phyloP scores from a whole-genome alignment of 2,329 filamentous ascomycete genomes.

The Periconia macrospinosa region DNA sequence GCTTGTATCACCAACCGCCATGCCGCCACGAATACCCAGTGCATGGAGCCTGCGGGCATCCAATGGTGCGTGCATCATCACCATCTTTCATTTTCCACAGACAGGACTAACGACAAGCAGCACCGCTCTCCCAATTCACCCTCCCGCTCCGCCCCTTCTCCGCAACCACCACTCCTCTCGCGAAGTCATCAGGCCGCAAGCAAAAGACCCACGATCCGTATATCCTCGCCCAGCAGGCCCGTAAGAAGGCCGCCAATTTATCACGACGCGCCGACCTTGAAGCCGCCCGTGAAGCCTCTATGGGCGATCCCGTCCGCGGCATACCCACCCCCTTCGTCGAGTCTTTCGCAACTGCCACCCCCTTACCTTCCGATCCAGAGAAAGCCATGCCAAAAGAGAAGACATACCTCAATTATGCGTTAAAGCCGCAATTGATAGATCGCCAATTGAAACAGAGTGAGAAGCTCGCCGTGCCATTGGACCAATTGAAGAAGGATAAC shows the following conservation, averaged over 20 bases:
- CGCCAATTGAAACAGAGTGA: slow-evolving; percentile 68
- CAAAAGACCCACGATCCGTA: slow-evolving; percentile 78
- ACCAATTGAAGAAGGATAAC: slow-evolving; percentile 9
- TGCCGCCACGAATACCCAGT: slow-evolving; percentile 54
- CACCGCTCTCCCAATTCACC: slow-evolving; percentile 43
- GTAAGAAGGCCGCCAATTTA: slow-evolving; percentile 81
- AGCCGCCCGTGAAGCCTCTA: slow-evolving; percentile 62
- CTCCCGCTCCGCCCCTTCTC: slow-evolving; percentile 61
- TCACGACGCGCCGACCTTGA: slow-evolving; percentile 72
- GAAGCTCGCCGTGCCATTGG: slow-evolving; percentile 63
- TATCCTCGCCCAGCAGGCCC: slow-evolving; percentile 75
- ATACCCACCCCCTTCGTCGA: slow-evolving; percentile 78
- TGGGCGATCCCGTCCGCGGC: slow-evolving; percentile 81
- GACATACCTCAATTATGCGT: slow-evolving; percentile 71
- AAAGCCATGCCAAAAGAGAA: slow-evolving; percentile 30
- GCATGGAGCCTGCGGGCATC: slow-evolving; percentile 47
- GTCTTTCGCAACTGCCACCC: slow-evolving; percentile 69
- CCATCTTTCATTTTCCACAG: neutral
- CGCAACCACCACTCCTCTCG: slow-evolving; percentile 64
- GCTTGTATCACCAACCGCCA: slow-evolving; percentile 22
- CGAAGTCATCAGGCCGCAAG: slow-evolving; percentile 53
- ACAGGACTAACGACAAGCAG: slow-evolving; percentile 2
- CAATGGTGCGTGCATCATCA: slow-evolving; percentile 28
- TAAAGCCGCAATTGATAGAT: slow-evolving; percentile 69
- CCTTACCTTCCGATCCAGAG: slow-evolving; percentile 24